These are phyloP conservation scores for Cymodocea nodosa DNA, from an alignment of 116 monocot species.

Conservation along the genomic window DNA sequence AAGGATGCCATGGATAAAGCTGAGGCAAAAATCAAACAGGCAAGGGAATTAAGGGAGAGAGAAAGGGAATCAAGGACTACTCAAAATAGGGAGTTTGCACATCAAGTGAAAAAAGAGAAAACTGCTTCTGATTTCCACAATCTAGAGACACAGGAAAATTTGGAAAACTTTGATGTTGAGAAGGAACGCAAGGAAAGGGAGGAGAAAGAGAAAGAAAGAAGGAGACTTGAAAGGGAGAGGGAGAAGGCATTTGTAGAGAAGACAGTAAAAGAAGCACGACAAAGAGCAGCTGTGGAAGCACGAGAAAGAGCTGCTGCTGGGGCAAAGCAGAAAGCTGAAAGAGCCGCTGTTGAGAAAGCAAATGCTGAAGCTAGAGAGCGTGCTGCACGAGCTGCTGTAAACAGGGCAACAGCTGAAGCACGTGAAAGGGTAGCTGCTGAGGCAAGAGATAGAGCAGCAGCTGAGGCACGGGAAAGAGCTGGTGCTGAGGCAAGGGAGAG, in stretches of 20 bases:
- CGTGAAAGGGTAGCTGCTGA: constrained; percentile 31
- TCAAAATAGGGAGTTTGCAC: constrained; percentile 32
- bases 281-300: constrained; percentile 36
- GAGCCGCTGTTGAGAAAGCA: constrained; percentile 44
- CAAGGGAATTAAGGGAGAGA: constrained; percentile 72
- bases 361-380: constrained; percentile 44
- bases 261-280: constrained; percentile 52
- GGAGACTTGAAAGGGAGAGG: constrained; percentile 35
- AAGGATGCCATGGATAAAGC: constrained; percentile 83
- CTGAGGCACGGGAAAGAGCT: constrained; percentile 22
- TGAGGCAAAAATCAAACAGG: constrained; percentile 83
- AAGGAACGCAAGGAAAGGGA: constrained; percentile 43
- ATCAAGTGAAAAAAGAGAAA: constrained; percentile 24
- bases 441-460: constrained; percentile 30
- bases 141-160: constrained; percentile 27
- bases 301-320: constrained; percentile 44
- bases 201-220: constrained; percentile 38
- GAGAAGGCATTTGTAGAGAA: constrained; percentile 50
- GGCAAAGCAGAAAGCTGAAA: constrained; percentile 48
- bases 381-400: constrained; percentile 46
- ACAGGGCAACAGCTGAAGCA: constrained; percentile 45
- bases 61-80: constrained; percentile 45
- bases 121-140: constrained; percentile 16
- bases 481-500: constrained; percentile 43
- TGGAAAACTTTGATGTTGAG: constrained; percentile 42